These are phyloP conservation scores for Rhizoclosmatium globosum DNA, from an alignment of 192 early-diverging fungal genomes.

Conservation along the genomic window DNA sequence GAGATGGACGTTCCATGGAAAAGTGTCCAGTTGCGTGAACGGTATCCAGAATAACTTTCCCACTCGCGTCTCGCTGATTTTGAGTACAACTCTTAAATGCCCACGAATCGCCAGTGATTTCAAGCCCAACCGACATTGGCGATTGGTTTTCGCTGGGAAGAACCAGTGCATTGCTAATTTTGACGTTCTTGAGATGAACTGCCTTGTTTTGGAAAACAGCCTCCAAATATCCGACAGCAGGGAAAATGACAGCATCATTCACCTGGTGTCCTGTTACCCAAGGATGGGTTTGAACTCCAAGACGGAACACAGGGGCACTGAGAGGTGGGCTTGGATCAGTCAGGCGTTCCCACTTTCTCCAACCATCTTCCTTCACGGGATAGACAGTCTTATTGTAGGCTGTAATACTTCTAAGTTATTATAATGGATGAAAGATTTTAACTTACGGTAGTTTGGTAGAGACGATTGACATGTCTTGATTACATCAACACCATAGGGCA, in stretches of 20 bases:
- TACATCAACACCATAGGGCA: too few species aligned
- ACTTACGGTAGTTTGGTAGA: too few species aligned
- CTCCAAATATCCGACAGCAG: constrained; percentile 40
- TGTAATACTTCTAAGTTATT: too few species aligned
- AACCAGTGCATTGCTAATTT: constrained; percentile 13
- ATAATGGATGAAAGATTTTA: too few species aligned
- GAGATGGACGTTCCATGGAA: neutral
- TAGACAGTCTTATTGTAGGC: too few species aligned
- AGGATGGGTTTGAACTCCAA: constrained; percentile 29
- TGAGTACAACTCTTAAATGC: constrained; percentile 8
- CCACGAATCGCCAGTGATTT: constrained; percentile 18
- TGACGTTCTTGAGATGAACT: constrained; percentile 13
- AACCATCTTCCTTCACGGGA: too few species aligned
- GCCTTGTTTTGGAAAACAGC: constrained; percentile 35
- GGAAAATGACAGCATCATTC: constrained; percentile 35
- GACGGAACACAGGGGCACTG: constrained; percentile 24
- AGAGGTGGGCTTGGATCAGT: constrained; percentile 22
- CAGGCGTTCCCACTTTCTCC: constrained; percentile 9
- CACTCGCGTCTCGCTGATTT: neutral
- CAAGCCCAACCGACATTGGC: neutral
- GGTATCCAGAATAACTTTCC: constrained; percentile 17
- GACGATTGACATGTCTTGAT: too few species aligned
- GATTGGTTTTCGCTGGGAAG: neutral
- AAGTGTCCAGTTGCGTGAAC: constrained; percentile 17
- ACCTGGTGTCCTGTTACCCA: constrained; percentile 38